Base-by-base conservation (phyloP, 257 asterid genomes). In the Cordia subcordata region DNA sequence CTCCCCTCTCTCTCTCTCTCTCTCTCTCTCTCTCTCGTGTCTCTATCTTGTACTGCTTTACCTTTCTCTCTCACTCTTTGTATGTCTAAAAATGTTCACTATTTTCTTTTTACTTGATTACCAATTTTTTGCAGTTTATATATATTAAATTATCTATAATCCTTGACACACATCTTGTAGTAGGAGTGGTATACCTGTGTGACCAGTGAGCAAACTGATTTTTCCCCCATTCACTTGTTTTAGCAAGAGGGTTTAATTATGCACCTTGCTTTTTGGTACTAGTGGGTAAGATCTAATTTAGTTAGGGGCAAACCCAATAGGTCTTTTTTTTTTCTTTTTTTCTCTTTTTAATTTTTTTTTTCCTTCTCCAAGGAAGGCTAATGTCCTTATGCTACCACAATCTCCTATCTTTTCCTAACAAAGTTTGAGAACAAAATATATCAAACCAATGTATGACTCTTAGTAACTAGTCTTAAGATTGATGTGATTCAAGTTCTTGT, bases 221-320 rank as follows among this genome's bases (percentile, higher is more conserved):
- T 49, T 61, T 67, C 61, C 68, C 61, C n/a, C n/a, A n/a, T 68
- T 61, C 73, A 16, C 63, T 21, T 10, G 10, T 42, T 42, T 3
- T 42, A 42, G 15, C 47, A 42, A 10, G 10, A 42, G 10, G 4
- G 15, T 1, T 42, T 42, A 42, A 55, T 0, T 0, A 8, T 14
- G 3, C n/a, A 13, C 16, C 23, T 55, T 3, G 17, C 19, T 33
- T 3, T 55, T 55, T 33, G 23, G 45, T 5, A 10, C 11, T 15
- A 16, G 46, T 33, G 19, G 32, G 20, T 11, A 53, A 27, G 35
- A 6, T 27, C 35, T 27, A 27, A 6, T 27, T 6, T 27, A 27
- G 3, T 27, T 27, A 27, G 35, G 35, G 35, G 35, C 35, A 27
- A 27, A 27, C 35, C n/a, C n/a, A n/a, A n/a, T n/a, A n/a, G n/a